phyloP scores from a whole-genome alignment of 805 yeast genomes.

The Metschnikowia kofuensis region DNA sequence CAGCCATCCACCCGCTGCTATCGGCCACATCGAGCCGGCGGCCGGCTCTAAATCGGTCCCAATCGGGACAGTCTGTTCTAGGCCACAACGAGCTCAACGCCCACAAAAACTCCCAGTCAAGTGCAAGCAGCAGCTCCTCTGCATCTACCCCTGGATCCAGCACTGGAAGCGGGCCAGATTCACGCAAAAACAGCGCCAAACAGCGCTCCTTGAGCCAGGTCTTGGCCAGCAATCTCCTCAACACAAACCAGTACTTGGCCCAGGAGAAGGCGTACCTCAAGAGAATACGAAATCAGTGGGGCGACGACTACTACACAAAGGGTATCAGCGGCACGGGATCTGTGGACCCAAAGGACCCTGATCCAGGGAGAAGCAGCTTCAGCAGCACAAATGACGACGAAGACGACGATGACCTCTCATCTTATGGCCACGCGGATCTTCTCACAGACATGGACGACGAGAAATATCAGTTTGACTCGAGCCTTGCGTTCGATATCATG shows the following conservation, averaged over 20 bases:
- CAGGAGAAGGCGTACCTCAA: constrained; percentile 68
- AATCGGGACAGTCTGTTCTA: constrained; percentile 4
- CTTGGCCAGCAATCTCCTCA: constrained; percentile 13
- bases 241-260: constrained; percentile 44
- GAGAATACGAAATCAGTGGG: constrained; percentile 56
- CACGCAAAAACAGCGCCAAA: constrained; percentile 10
- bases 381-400: constrained; percentile 25
- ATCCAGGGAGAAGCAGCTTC: background rate
- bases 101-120: background rate
- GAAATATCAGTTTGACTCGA: constrained; percentile 48
- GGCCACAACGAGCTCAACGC: background rate
- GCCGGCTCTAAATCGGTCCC: constrained; percentile 8
- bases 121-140: constrained; percentile 2
- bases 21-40: constrained; percentile 11
- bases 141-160: background rate
- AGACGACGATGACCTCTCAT: constrained; percentile 24
- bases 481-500: constrained; percentile 35
- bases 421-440: constrained; percentile 22
- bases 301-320: constrained; percentile 71
- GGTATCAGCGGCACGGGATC: constrained; percentile 48
- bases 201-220: constrained; percentile 16
- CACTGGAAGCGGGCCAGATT: constrained; percentile 3
- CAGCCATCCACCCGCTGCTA: background rate
- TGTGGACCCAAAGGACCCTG: constrained; percentile 16
- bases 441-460: constrained; percentile 43